phyloP scores from a whole-genome alignment of 2,329 filamentous ascomycete genomes.

The Trichoderma atroviride region DNA sequence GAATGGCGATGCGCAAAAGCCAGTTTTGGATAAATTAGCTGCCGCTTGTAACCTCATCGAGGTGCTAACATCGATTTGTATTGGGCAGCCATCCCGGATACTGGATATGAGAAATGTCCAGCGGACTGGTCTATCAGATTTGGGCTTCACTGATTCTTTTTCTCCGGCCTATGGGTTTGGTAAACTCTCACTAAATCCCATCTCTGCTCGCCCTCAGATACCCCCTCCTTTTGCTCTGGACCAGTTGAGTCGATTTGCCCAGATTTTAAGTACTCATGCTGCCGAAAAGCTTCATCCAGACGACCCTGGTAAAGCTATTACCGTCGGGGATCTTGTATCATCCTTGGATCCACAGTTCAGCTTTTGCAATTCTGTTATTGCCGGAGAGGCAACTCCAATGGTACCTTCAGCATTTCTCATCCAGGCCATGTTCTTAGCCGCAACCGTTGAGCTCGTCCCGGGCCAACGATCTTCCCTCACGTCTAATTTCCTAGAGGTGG shows the following conservation, averaged over 20 bases:
- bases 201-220: background rate
- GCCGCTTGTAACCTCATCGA: slow-evolving; percentile 17
- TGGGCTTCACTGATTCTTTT: background rate
- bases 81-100: background rate
- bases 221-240: background rate
- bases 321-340: slow-evolving; percentile 19
- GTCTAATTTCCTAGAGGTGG: slow-evolving; percentile 18
- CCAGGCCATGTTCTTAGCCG: slow-evolving; percentile 18
- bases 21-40: background rate
- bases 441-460: slow-evolving; percentile 16
- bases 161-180: slow-evolving; percentile 14
- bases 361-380: slow-evolving; percentile 22
- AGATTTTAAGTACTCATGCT: slow-evolving; percentile 7
- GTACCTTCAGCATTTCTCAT: slow-evolving; percentile 10
- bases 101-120: background rate
- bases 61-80: background rate
- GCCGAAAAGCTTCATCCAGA: background rate
- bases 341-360: slow-evolving; percentile 17
- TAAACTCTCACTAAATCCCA: background rate
- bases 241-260: slow-evolving; percentile 16
- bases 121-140: background rate
- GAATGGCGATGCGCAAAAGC: background rate
- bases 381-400: slow-evolving; percentile 9
- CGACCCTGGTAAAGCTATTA: background rate
- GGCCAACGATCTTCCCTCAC: slow-evolving; percentile 18